Evolutionary conservation across 306 rosid species (phyloP), one percentile per base, ranked within the genome.

Genomic region (Dalbergia cochinchinensis): DNA sequence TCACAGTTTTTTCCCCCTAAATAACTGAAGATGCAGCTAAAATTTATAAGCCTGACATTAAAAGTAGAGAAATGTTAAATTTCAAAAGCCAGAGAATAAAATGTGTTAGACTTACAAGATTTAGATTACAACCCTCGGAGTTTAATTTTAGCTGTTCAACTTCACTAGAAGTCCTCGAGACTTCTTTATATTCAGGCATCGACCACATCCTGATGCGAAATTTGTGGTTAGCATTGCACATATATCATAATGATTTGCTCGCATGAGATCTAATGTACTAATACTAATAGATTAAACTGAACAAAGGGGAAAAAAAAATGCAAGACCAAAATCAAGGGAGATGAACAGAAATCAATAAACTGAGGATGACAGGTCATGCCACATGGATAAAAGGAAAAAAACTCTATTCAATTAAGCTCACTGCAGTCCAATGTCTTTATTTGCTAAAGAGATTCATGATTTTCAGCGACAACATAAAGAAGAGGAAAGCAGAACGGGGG

Each of bases 201-300:
- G 73, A 85, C 94, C 90, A 88, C 85, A 92, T 87, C 93, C 97
- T 94, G 97, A 76, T 47, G 63, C 69, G 81, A 67, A 69, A 57
- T 18, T 68, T 20, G 59, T 57, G 63, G 71, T 77, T 69, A 81
- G 70, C 74, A 80, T 67, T 77, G 53, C 67, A 39, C 31, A 69
- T 58, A 53, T 69, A 33, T 57, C 26, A 71, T 68, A 57, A 76
- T 16, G 8, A 73, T 44, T 48, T 59, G 79, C 66, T 81, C 22
- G 53, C 26, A 51, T 31, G 53, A 84, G 73, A 79, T 51, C 37
- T 37, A 70, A 79, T 55, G 61, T 20, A 69, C 65, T 71, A 50
- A 39, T 51, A 65, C 54, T 11, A 53, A 51, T 1, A 77, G 37
- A 63, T 34, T 55, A 78, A 54, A 54, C 4, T 54, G 47, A 68